Percentiles rank a stretch among this genome's conserved stretches.
These are phyloP conservation scores for Penicillium sp. DNA, from an alignment of 2,329 filamentous ascomycete species.

Conservation along the genomic window DNA sequence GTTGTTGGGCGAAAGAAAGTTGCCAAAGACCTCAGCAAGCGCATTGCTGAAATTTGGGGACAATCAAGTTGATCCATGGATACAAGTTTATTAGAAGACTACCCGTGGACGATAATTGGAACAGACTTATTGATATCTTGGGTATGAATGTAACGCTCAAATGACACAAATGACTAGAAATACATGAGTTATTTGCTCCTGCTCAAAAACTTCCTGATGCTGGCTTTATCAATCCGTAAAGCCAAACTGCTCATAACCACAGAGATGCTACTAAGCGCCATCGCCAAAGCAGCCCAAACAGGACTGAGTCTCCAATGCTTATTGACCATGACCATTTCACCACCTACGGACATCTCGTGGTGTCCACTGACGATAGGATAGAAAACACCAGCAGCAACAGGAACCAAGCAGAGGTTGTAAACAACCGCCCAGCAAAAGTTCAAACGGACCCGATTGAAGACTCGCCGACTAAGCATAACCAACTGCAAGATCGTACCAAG, in stretches of 20 bases:
- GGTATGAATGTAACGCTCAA: neutral
- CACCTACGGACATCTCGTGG: slow-evolving; percentile 33
- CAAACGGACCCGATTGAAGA: slow-evolving; percentile 77
- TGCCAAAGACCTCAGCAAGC: slow-evolving; percentile 64
- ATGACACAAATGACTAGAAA: neutral
- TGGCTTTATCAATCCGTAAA: slow-evolving; percentile 55
- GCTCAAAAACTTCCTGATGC: slow-evolving; percentile 21
- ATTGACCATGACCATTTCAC: slow-evolving; percentile 36
- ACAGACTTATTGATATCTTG: neutral
- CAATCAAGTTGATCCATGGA: slow-evolving; percentile 19
- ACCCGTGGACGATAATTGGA: neutral
- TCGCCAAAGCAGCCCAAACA: slow-evolving; percentile 82
- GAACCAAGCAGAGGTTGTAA: slow-evolving; percentile 78
- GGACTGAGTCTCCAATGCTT: slow-evolving; percentile 51
- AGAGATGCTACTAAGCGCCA: slow-evolving; percentile 89
- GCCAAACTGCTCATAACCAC: slow-evolving; percentile 81
- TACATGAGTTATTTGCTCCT: slow-evolving; percentile 4
- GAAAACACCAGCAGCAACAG: slow-evolving; percentile 77
- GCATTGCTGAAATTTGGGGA: slow-evolving; percentile 73
- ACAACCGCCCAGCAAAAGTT: slow-evolving; percentile 86
- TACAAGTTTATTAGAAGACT: neutral
- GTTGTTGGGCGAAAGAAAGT: slow-evolving; percentile 71
- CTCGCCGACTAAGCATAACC: slow-evolving; percentile 67
- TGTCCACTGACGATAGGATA: slow-evolving; percentile 59
- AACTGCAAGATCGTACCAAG: slow-evolving; percentile 72